Evolutionary conservation across 345 rosid genomes (phyloP), one percentile per base, ranked within the genome.

Genomic region (Murraya paniculata): DNA sequence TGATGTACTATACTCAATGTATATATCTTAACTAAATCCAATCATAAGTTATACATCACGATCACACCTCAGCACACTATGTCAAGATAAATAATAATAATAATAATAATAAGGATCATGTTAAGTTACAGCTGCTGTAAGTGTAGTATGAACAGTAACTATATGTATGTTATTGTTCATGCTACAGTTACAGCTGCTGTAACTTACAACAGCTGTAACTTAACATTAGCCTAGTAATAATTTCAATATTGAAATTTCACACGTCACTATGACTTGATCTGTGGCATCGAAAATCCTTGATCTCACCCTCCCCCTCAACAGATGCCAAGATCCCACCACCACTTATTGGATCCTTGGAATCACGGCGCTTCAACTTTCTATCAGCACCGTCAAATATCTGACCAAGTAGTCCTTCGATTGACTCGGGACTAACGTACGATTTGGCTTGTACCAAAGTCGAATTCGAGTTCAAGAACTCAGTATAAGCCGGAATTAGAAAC

Each of bases 401-500:
- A 48, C 22, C 79, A 58, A 89, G 30, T 64, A 79, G 30, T 18
- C 64, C 82, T 71, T 62, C 53, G 8, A 89, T 19, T 1, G 84
- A 68, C 61, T 88, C 89, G 4, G 90, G 81, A 18, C 72, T 78
- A 6, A 77, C n/a, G 33, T 45, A 78, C n/a, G 83, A 81, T 59
- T 79, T 84, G 25, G 25, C 68, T 45, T 67, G 70, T 58, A 83
- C 56, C 33, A 74, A 72, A 1, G 68, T 30, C 0, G 85, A 76
- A 48, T 80, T 55, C 21, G 72, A n/a, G 11, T 71, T 77, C 77
- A 83, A 33, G 78, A 87, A 91, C 75, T 84, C 84, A 16, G 73
- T 33, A 55, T 87, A 89, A 7, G 81, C 89, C 0, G 89, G 84
- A 77, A 85, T 84, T 75, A 91, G 82, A 2, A 88, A 64, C 72